Evolutionary conservation across 805 yeast species (phyloP).

Genomic region (Helenozyma baotianmanensis): DNA sequence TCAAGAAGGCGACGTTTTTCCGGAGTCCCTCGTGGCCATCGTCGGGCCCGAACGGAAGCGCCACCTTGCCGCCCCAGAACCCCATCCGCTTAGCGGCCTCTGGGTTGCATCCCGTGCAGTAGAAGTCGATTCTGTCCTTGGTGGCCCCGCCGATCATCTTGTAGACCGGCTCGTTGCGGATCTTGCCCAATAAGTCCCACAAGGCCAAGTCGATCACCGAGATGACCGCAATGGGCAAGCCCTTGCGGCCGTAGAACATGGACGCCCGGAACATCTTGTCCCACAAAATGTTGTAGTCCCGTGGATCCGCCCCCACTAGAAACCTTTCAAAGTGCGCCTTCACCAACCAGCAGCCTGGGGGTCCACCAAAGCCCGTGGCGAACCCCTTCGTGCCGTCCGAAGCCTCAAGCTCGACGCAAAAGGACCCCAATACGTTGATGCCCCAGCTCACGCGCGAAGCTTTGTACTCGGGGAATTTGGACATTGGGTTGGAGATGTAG

Average conservation of each 20-base stretch:
- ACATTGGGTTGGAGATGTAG: conserved; percentile 47
- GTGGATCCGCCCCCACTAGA: conserved; percentile 43
- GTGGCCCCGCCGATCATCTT: conserved; percentile 50
- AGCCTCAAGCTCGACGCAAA: conserved; percentile 46
- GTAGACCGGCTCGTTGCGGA: conserved; percentile 48
- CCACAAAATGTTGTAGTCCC: conserved; percentile 43
- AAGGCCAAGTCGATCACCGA: conserved; percentile 45
- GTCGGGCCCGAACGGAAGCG: conserved; percentile 47
- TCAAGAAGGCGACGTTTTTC: conserved; percentile 43
- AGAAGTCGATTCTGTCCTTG: conserved; percentile 40
- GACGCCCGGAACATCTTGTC: conserved; percentile 47
- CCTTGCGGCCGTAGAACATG: conserved; percentile 50
- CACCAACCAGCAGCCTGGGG: conserved; percentile 40
- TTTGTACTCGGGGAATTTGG: conserved; percentile 42
- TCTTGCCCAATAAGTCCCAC: conserved; percentile 48
- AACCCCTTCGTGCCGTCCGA: conserved; percentile 47
- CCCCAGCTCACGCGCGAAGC: conserved; percentile 46
- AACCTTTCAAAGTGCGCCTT: conserved; percentile 44
- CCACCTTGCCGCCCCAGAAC: conserved; percentile 52
- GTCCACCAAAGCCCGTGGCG: conserved; percentile 53
- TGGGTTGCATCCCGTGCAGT: conserved; percentile 48
- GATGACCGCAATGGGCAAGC: conserved; percentile 44
- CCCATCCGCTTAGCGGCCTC: conserved; percentile 47
- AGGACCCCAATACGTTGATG: conserved; percentile 47
- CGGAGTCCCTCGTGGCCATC: conserved; percentile 45